Base-by-base conservation (phyloP, 75 land plant species). In the Selaginella moellendorffii region DNA sequence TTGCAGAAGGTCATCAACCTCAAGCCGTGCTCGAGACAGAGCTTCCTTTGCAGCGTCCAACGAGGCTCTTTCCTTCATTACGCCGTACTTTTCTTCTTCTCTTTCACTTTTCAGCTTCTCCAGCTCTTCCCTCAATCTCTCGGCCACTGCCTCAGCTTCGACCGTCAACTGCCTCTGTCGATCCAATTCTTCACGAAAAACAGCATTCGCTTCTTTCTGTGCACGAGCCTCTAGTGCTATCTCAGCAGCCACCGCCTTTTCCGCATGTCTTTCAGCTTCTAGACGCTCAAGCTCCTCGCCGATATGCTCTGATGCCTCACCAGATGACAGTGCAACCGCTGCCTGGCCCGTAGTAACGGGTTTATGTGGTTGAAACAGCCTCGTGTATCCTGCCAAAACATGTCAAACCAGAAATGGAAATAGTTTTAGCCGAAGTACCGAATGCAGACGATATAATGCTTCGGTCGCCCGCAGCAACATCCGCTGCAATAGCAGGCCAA, bases 311-410 rank as follows among this genome's bases (percentile, higher is more conserved):
- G 72, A 31, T 74, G 83, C 79, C 54, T 79, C 82, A 1, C 98
- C 98, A 68, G 80, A 76, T 51, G 78, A 42, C 53, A 93, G 66
- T 24, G 83, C 83, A 31, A 88, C 82, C 14, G 90, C 90, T 31
- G 83, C 96, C 63, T 93, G 98, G 24, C 82, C 96, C 71, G 79
- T 89, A 21, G 96, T 93, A 46, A 74, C 78, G 73, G 87, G 96
- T 63, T 80, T 89, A 5, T 74, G 42, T 62, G 96, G 90, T 71
- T 93, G 90, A 71, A 93, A 73, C 64, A 86, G 83, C 76, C 81
- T 88, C 61, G 69, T 79, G 36, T 83, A 77, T 26, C 98, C 98
- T 93, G 73, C 26, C 53, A 51, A 8, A 27, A 24, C 21, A 46
- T 25, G 23, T 28, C 58, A 31, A 20, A 62, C 10, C 20, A 53